Evolutionary conservation across 345 rosid genomes (phyloP), one percentile per base, ranked within the genome.

Genomic region (Eucalyptus erythrocorys): DNA sequence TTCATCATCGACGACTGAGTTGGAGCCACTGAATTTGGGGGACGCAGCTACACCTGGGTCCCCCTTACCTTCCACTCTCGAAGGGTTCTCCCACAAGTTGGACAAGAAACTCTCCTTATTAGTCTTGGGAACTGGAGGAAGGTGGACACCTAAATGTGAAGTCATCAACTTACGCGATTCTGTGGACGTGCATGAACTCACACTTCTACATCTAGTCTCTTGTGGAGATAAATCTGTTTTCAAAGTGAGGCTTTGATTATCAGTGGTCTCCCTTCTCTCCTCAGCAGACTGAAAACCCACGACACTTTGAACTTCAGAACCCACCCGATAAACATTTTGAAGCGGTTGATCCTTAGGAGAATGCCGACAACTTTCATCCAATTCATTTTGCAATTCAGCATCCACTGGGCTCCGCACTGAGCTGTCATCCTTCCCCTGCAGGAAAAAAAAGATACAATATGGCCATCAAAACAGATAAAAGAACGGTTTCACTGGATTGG

Each of bases 351-450:
- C 66, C 40, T 61, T 94, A 90, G 92, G 93, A 91, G 89, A 90
- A 47, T 84, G 93, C 89, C 86, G 92, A 88, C 93, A 93, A 80
- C 90, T 88, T 86, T 85, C 88, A 50, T 92, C 94, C 94, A 92
- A 94, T 90, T 93, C 94, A 81, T 92, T 92, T 48, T 90, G 92
- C 87, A 93, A 53, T 24, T 88, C 93, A 42, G 92, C 85, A 84
- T 91, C 71, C 85, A 89, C 92, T 42, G 90, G 68, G 85, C 92
- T 92, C 91, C 48, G 89, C 76, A 87, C 87, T 89, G 88, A 42
- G 89, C 92, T 91, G 88, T 92, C 95, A 91, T 94, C 95, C 91
- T 91, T 95, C 91, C 90, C 90, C 99, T 97, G 99, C 91, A 89
- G 85, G 91, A 89, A 64, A 50, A 50, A 37, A 89, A 86, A 92